Base-by-base conservation (phyloP, 345 rosid genomes). In the Arabidopsis suecica region DNA sequence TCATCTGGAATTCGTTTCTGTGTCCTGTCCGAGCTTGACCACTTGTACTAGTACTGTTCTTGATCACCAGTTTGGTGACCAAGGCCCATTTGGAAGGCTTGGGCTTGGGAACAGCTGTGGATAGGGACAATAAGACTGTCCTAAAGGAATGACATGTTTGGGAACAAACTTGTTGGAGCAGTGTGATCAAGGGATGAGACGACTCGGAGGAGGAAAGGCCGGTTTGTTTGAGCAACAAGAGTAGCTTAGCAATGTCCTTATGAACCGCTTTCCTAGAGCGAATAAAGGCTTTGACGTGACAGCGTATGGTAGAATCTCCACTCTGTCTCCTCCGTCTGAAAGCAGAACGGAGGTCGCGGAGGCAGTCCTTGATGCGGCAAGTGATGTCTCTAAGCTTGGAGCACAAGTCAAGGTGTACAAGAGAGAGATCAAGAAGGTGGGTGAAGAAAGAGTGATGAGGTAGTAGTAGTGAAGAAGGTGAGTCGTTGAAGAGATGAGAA, bases 271-370 rank as follows among this genome's bases (percentile, higher is more conserved):
- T 76, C 36, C 65, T 37, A 45, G 80, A 54, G 3, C 48, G 38
- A n/a, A 75, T 61, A 41, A 82, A 91, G 14, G 67, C 76, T 10
- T 28, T 69, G 38, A 86, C 54, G 28, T 78, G 62, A 30, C 50
- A 74, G 14, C 68, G 83, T 13, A 85, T 59, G 72, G 75, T 81
- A 3, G 38, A 56, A 14, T 83, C 84, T 61, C 85, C 86, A 42
- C 69, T 71, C 53, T 78, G 69, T 74, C 54, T 87, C 66, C 70
- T 87, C 69, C 94, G 64, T 5, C 92, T 78, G 62, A 91, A 86
- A 32, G 86, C 82, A 3, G 91, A 91, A 49, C 83, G 84, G 45
- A 89, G 85, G 22, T 80, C 88, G 1, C 88, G 69, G 54, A 79
- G 81, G 0, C 76, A 69, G 61, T 82, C 84, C 69, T 87, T 89